Evolutionary conservation across 1,139 yeast species (phyloP).

Genomic region (Pichia inconspicua): DNA sequence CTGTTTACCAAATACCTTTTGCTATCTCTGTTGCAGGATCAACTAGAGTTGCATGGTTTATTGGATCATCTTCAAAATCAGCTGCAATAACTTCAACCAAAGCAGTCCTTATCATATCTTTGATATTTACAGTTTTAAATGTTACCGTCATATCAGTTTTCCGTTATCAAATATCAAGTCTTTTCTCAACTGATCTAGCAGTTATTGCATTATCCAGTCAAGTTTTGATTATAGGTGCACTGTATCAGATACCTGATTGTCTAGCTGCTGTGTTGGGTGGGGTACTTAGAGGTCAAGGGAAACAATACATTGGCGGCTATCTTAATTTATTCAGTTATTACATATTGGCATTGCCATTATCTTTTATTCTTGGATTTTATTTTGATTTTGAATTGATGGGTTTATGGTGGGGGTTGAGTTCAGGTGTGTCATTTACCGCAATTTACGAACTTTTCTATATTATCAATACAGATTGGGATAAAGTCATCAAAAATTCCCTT

Average conservation of each 20-base stretch:
- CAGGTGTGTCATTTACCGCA: constrained; percentile 45
- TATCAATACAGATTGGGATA: constrained; percentile 48
- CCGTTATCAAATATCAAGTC: constrained; percentile 36
- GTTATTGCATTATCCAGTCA: constrained; percentile 45
- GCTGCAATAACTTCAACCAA: constrained; percentile 39
- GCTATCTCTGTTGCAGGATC: constrained; percentile 69
- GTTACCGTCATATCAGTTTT: constrained; percentile 32
- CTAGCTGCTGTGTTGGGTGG: constrained; percentile 52
- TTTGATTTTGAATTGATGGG: constrained; percentile 42
- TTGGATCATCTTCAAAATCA: constrained; percentile 58
- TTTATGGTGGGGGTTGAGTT: constrained; percentile 55
- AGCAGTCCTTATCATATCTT: constrained; percentile 38
- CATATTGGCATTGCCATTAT: constrained; percentile 50
- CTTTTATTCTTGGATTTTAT: constrained; percentile 46
- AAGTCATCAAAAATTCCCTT: constrained; percentile 32
- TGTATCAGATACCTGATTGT: constrained; percentile 53
- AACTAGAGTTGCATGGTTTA: constrained; percentile 69
- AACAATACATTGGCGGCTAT: constrained; percentile 59
- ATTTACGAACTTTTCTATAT: constrained; percentile 40
- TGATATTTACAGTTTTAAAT: constrained; percentile 34
- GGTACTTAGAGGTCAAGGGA: constrained; percentile 57
- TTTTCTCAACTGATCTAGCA: constrained; percentile 42
- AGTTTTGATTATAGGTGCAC: constrained; percentile 47
- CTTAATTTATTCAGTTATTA: constrained; percentile 52
- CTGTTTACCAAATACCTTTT: constrained; percentile 67